Conservation (phyloP, 768 basidiomycete genomes). For the Dacryopinax primogenitus region DNA sequence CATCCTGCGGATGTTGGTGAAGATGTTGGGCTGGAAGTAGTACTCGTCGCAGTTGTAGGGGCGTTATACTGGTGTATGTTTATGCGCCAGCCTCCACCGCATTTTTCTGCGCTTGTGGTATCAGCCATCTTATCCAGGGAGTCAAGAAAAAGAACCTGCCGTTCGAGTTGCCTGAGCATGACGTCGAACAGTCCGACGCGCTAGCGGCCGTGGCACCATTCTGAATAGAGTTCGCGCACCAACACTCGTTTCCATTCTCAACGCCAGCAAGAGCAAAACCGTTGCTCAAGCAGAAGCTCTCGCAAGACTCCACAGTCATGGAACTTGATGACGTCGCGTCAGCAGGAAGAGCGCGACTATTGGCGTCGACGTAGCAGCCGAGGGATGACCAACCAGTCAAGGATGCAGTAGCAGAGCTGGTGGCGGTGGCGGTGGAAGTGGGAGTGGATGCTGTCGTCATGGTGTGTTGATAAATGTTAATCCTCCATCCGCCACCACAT, state of each 20-base stretch:
- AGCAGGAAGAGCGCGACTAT: constrained; percentile 17
- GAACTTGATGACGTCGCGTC: constrained; percentile 10
- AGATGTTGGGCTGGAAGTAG: neutral
- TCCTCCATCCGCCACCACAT: neutral
- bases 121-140: neutral
- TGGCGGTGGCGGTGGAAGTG: neutral
- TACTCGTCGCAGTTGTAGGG: neutral
- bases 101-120: neutral
- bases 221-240: constrained; percentile 18
- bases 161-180: constrained; percentile 7
- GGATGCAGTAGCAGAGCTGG: neutral
- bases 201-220: constrained; percentile 18
- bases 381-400: neutral
- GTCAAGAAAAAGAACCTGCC: neutral
- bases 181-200: constrained; percentile 20
- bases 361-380: constrained; percentile 7
- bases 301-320: constrained; percentile 20
- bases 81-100: constrained; percentile 9
- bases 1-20: neutral
- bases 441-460: neutral
- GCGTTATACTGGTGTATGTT: constrained; percentile 7
- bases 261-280: constrained; percentile 21
- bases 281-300: constrained; percentile 16
- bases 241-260: constrained; percentile 21
- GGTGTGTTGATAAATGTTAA: constrained; percentile 5